Base-by-base conservation (phyloP, 805 yeast species). In the Blastobotrys chiropterorum region DNA sequence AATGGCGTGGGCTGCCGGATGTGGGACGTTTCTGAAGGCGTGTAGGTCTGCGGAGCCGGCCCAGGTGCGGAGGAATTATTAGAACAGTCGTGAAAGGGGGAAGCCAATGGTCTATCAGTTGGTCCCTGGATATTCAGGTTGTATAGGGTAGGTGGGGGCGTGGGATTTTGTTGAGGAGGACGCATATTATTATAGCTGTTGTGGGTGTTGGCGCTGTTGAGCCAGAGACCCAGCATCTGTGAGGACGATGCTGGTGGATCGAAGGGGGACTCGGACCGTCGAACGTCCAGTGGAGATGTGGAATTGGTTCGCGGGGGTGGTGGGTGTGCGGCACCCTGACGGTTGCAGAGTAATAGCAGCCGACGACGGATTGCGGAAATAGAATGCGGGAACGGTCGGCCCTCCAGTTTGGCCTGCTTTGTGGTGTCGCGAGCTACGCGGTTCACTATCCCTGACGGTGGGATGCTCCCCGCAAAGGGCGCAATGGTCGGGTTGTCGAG, bases 361-460 rank as follows among this genome's bases (percentile, higher is more conserved):
- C 69, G 61, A 20, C 64, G 66, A 22, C 72, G 54, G 17, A 62
- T 61, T 13, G 70, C 65, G 21, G 58, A 56, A 48, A 66, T 41
- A 3, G 65, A 60, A 48, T 67, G 72, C 4, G 66, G 67, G 50
- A 65, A 67, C 2, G 55, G 47, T 3, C 61, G 44, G 8, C 64
- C 54, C 31, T 56, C 50, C 38, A 46, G 49, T 48, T 56, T 59
- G 19, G 70, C 68, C 41, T 59, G 57, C 53, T 71, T 69, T 30
- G 79, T 67, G 22, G 84, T 75, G 43, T 78, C 73, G 59, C 80
- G 81, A 4, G 86, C 78, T 0, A 82, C 83, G 49, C 74, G 73
- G 42, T 81, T 80, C 17, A 82, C 72, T 2, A 84, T 74, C 1
- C 89, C 89, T 1, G 83, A 74, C 0, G 90, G 89, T 5, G 89